Base-by-base conservation (phyloP, 352 stramenopile genomes). In the Globisporangium megalacanthum region DNA sequence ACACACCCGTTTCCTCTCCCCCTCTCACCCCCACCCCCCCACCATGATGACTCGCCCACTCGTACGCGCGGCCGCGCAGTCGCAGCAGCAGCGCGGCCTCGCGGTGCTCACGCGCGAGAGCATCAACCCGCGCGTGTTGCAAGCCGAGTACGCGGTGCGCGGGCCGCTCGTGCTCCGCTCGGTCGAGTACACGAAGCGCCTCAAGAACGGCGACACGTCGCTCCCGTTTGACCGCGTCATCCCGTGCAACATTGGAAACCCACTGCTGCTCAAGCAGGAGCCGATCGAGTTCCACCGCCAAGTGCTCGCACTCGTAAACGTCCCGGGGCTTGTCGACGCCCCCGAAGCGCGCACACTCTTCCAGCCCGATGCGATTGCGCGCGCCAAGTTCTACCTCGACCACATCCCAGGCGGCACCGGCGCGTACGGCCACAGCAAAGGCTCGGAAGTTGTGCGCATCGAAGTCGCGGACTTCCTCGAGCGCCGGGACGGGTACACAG, bases 171-270 rank as follows among this genome's bases (percentile, higher is more conserved):
- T 95, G 54, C 69, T 95, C 42, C 81, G 81, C 52, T 87, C 88
- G 3, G 72, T 77, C 49, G 76, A 96, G 62, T 89, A 89, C 61
- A 77, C 77, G 55, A 70, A 85, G 52, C 83, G 79, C 6, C 69
- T 97, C 31, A 71, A 68, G 13, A 61, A 66, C 5, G 82, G 78
- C 19, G 72, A 92, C 62, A 79, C 62, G 55, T 89, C 82, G 61
- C 81, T 92, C 35, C 82, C 86, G 14, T 95, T 95, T 67, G 89
- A 98, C 74, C 85, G 96, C 61, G 95, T 99, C 66, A 95, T 99
- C 60, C 96, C 94, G 66, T 98, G 93, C 76, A 99, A 99, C 78
- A 98, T 99, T 66, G 96, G 96, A 56, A 99, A 99, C 79, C 96
- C 96, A 44, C 95, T 98, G 52, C 91, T 96, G 31, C 86, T 99